phyloP scores from a whole-genome alignment of 768 basidiomycete species.

The Astraeus odoratus region DNA sequence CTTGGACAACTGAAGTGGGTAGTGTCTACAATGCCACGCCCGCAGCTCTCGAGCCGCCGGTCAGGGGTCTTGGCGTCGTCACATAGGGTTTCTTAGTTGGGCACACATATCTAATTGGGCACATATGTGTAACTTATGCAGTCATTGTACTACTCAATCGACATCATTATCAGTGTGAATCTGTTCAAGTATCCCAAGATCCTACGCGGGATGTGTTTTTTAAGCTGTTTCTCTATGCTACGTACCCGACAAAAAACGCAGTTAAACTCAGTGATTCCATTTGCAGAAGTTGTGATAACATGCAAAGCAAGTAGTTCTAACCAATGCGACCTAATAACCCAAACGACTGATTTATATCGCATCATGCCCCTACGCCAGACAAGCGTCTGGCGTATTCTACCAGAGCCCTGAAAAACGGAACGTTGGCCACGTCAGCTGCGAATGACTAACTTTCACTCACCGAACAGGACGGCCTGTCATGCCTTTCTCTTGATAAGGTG shows the following conservation, averaged over 20 bases:
- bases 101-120: background rate
- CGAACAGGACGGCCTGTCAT: constrained; percentile 79
- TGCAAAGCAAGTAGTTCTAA: too few species aligned
- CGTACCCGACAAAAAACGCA: too few species aligned
- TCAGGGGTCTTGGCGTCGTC: too few species aligned
- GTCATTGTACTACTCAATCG: background rate
- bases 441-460: constrained; percentile 32
- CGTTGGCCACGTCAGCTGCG: background rate
- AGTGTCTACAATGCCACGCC: background rate
- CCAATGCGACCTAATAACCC: too few species aligned
- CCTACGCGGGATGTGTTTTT: too few species aligned
- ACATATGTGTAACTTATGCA: background rate
- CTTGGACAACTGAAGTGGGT: constrained; percentile 4
- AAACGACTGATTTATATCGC: background rate
- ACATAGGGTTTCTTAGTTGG: background rate
- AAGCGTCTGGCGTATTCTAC: constrained; percentile 28
- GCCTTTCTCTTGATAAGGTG: constrained; percentile 61
- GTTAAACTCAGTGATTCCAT: too few species aligned
- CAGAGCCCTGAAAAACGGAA: constrained; percentile 22
- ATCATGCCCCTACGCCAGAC: constrained; percentile 12
- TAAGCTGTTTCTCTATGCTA: too few species aligned
- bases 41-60: too few species aligned
- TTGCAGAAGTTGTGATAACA: too few species aligned
- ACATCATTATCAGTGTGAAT: too few species aligned
- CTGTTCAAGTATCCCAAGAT: too few species aligned